Evolutionary conservation across 2,329 filamentous ascomycete genomes (phyloP), one percentile per base, ranked within the genome.

Genomic region (Mycocentrospora acerina): DNA sequence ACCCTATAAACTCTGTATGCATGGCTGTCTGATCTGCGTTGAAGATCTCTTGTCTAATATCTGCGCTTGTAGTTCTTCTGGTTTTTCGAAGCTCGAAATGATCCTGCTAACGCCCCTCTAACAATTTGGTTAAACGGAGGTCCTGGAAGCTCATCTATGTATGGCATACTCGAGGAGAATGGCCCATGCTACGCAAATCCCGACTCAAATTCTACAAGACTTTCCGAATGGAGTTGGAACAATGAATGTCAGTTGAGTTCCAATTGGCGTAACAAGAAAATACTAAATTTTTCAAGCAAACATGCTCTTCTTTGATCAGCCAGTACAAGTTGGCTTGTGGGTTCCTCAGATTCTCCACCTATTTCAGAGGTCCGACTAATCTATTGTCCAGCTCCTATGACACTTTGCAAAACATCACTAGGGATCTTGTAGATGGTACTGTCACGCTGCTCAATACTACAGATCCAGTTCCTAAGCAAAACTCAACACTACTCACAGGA

Each of bases 151-250:
- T 72, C 75, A 43, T 77, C 72, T 8, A 65, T 81, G 55, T 76
- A 81, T 42, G 77, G 78, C 1, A 55, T 82, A 3, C 81, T 81
- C 44, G 71, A 79, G 35, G 61, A 59, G 31, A 48, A 55, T 32
- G 54, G 54, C 3, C 54, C 54, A 13, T 57, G 54, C 39, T 56
- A 57, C 24, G 46, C 56, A 7, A 73, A 77, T 29, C 45, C 62
- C 3, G 77, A 81, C 44, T 76, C 74, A 0, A 80, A 78, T 44
- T 67, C 66, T 0, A 72, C 69, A 0, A 57, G 58, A n/a, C 38
- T 71, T 6, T 85, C 82, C 51, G 73, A 78, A 3, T 81, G 74
- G 69, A 78, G 77, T 0, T 85, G 80, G 78, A 84, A 83, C 47
- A 78, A 79, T 40, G 71, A 82, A 37, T 52, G 53, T 57, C n/a